Evolutionary conservation across 768 basidiomycete species (phyloP), one percentile per base, ranked within the genome.

Genomic region (Crepidotus variabilis): DNA sequence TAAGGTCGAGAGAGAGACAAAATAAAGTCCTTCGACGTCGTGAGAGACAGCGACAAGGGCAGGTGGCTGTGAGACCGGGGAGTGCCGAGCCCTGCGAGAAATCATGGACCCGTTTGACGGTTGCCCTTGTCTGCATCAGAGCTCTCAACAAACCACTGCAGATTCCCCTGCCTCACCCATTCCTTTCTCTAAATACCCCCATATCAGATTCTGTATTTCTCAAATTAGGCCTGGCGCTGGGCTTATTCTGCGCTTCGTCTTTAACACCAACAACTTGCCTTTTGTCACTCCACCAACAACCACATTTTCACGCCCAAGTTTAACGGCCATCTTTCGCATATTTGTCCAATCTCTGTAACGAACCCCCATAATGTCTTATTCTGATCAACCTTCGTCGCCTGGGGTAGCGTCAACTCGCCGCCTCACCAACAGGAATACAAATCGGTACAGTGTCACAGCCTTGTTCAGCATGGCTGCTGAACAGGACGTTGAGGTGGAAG

Each of bases 391-490:
- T 39, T 72, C 75, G 50, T 87, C 88, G 23, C 84, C 89, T 51
- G 80, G 78, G 60, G 78, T 82, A 64, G 79, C 86, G 67, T 87
- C 86, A 60, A 74, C 83, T 61, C 84, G 90, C 63, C 82, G 92
- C 28, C 80, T 91, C 67, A 92, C 91, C 34, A 94, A 94, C 78
- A 78, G 95, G 70, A 97, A 93, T 71, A 95, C 92, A 62, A 96
- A 97, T 75, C 88, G 95, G 57, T 96, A 97, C 75, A 92, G 89
- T 70, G 95, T 98, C 36, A 98, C 92, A 50, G 93, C 93, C 23
- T 79, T 98, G 63, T 98, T 96, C 70, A 93, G 91, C 66, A 94
- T 98, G 88, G 96, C 95, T 11, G 96, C 96, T 34, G 96, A 98
- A 74, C 94, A 98, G 78, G 96, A 98, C 69, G 88, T 94, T 10